phyloP scores from a whole-genome alignment of 2,329 filamentous ascomycete genomes.

The Pestalotiopsis sp. region DNA sequence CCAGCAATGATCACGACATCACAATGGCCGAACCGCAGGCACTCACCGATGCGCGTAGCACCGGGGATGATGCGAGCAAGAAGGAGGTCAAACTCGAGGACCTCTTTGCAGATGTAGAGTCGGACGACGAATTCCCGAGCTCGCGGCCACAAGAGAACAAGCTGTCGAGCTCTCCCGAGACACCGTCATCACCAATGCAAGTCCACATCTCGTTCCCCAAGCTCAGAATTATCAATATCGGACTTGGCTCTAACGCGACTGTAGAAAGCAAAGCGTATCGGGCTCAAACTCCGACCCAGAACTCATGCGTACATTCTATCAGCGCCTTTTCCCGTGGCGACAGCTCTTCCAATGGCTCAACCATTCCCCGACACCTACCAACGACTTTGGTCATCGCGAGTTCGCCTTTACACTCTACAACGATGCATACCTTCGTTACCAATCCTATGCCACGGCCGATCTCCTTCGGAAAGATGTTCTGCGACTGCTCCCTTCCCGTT shows the following conservation, averaged over 20 bases:
- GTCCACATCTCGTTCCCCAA: conserved; percentile 19
- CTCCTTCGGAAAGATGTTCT: conserved; percentile 89
- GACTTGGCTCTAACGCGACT: conserved; percentile 19
- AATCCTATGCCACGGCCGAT: conserved; percentile 63
- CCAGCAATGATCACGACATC: conserved; percentile 37
- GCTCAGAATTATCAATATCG: neutral
- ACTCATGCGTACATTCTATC: conserved; percentile 91
- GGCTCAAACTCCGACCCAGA: conserved; percentile 71
- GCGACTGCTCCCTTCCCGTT: conserved; percentile 84
- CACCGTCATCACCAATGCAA: conserved; percentile 47
- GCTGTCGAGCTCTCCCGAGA: conserved; percentile 43
- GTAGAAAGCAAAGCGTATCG: conserved; percentile 35
- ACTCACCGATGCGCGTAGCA: neutral
- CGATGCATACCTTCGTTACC: conserved; percentile 90
- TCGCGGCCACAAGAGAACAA: conserved; percentile 42
- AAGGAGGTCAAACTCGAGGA: conserved; percentile 59
- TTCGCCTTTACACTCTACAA: conserved; percentile 95
- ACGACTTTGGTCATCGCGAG: conserved; percentile 90
- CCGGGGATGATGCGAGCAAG: conserved; percentile 28
- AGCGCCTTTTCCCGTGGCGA: conserved; percentile 92
- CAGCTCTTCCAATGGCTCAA: conserved; percentile 98
- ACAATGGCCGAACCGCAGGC: conserved; percentile 41
- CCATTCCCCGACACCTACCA: conserved; percentile 81
- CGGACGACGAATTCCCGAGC: conserved; percentile 64
- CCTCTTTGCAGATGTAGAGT: conserved; percentile 60